Conservation (phyloP, 1,284 basidiomycete genomes). For the Papiliotrema fonsecae region DNA sequence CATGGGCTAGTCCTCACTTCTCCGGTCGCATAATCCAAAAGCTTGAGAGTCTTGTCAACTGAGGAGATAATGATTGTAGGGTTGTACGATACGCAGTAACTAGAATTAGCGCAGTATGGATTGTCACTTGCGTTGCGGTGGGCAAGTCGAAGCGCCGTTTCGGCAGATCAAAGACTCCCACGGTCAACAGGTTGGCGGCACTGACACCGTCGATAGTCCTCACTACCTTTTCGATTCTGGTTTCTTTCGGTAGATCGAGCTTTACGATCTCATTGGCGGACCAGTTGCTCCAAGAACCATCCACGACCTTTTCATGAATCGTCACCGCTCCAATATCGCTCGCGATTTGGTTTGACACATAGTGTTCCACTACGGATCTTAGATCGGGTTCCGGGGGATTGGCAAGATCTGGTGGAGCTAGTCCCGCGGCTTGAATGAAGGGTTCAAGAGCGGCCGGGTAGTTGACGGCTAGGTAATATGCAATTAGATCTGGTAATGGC, state of each 20-base stretch:
- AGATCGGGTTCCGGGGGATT: conserved; percentile 36
- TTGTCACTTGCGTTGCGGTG: conserved; percentile 31
- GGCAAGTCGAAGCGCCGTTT: conserved; percentile 37
- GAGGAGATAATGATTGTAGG: conserved; percentile 65
- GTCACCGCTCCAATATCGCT: conserved; percentile 8
- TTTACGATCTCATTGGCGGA: conserved; percentile 19
- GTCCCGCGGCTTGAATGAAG: conserved; percentile 30
- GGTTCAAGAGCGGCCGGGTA: conserved; percentile 37
- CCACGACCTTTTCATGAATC: conserved; percentile 9
- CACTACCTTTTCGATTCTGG: conserved; percentile 15
- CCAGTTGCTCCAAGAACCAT: conserved; percentile 20
- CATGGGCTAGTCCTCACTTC: conserved; percentile 46
- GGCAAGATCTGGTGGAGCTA: conserved; percentile 21
- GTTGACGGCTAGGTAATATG: conserved; percentile 37
- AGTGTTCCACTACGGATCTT: conserved; percentile 29
- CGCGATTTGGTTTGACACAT: conserved; percentile 26
- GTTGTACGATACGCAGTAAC: conserved; percentile 22
- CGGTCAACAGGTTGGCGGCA: conserved; percentile 39
- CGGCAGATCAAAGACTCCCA: conserved; percentile 23
- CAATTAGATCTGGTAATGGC: conserved; percentile 23
- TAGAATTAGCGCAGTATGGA: conserved; percentile 2
- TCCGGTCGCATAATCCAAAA: conserved; percentile 72
- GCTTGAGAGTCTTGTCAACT: conserved; percentile 72
- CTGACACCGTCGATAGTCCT: conserved; percentile 30
- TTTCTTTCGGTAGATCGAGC: conserved; percentile 13